phyloP scores from a whole-genome alignment of 495 filamentous ascomycete species.

The Penicillium parvum region DNA sequence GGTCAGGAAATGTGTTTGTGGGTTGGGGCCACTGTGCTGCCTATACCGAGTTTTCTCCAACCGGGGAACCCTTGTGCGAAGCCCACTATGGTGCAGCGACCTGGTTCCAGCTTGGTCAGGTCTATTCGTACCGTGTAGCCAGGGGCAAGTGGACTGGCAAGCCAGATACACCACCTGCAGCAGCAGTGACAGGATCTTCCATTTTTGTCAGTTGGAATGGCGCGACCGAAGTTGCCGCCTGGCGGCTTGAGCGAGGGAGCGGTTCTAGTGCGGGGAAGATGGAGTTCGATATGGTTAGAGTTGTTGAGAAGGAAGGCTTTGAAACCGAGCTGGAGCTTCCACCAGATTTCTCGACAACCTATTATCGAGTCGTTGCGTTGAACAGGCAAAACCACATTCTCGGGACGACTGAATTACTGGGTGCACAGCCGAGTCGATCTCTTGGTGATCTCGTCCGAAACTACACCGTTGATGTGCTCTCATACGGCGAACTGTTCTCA shows the following conservation, averaged over 20 bases:
- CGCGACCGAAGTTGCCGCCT: conserved; percentile 43
- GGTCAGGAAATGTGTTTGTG: conserved; percentile 18
- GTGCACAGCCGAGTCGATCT: too few relatives aligned
- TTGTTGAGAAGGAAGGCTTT: conserved; percentile 14
- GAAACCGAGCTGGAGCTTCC: too few relatives aligned
- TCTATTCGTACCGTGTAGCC: conserved; percentile 21
- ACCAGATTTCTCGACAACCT: too few relatives aligned
- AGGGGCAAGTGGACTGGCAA: conserved; percentile 20
- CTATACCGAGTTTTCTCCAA: conserved; percentile 17
- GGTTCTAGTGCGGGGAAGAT: too few relatives aligned
- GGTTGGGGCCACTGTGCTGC: conserved; percentile 24
- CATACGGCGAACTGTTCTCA: too few relatives aligned
- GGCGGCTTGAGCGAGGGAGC: conserved; percentile 10
- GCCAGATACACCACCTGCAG: conserved; percentile 18
- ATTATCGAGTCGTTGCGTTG: too few relatives aligned
- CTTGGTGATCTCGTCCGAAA: too few relatives aligned
- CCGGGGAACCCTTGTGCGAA: conserved; percentile 15
- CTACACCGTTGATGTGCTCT: too few relatives aligned
- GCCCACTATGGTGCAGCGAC: conserved; percentile 23
- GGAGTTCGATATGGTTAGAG: background rate
- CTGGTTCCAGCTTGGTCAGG: conserved; percentile 17
- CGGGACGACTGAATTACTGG: too few relatives aligned
- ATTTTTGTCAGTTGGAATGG: conserved; percentile 36
- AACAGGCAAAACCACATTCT: too few relatives aligned
- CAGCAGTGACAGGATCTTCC: conserved; percentile 11